Percentiles rank a stretch among this genome's conserved stretches.
These are phyloP conservation scores for Cyclotella choctawhatcheeana DNA, from an alignment of 108 stramenopile genomes.

Conservation along the genomic window DNA sequence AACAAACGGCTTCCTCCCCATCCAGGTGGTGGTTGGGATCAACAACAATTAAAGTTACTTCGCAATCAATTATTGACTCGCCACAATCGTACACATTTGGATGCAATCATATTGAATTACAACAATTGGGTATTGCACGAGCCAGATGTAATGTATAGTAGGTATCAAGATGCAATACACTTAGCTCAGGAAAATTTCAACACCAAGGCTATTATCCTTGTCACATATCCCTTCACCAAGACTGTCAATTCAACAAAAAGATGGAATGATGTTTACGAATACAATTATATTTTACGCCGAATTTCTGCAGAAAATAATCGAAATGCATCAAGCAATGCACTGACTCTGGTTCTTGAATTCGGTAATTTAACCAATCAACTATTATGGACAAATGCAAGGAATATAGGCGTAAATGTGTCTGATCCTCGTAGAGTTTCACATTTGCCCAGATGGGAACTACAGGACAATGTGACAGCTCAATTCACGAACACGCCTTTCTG, in stretches of 20 bases:
- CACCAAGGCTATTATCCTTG: background rate
- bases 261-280: constrained; percentile 1
- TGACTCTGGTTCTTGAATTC: constrained; percentile 25
- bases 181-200: background rate
- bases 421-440: constrained; percentile 2
- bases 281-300: background rate
- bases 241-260: constrained; percentile 2
- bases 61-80: background rate
- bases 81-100: background rate
- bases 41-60: background rate
- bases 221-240: background rate
- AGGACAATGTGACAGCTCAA: background rate
- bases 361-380: constrained; percentile 32
- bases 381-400: constrained; percentile 18
- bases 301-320: background rate
- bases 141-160: background rate
- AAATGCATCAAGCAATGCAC: background rate
- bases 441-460: background rate
- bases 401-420: constrained; percentile 8
- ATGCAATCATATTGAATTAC: constrained; percentile 11
- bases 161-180: constrained; percentile 1
- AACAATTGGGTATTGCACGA: constrained; percentile 2
- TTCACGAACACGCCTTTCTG: background rate
- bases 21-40: constrained; percentile 7
- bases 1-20: background rate